These are phyloP conservation scores for Trametes cinnabarina DNA, from an alignment of 768 basidiomycete genomes.

Conservation along the genomic window DNA sequence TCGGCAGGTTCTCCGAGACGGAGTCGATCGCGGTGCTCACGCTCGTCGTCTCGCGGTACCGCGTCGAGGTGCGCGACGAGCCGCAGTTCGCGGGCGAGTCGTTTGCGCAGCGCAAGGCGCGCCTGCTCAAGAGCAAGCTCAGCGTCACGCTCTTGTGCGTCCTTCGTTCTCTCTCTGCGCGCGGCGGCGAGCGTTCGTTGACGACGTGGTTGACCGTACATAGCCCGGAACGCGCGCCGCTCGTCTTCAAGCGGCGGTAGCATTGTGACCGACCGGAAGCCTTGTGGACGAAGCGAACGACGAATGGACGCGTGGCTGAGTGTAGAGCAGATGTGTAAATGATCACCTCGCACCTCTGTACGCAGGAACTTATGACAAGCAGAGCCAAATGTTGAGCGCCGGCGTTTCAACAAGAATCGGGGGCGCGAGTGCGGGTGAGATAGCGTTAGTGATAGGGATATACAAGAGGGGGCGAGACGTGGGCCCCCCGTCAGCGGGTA, in stretches of 20 bases:
- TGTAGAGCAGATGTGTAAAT: too few species aligned
- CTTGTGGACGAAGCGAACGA: background rate
- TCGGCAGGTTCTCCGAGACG: constrained; percentile 41
- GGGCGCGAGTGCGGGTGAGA: too few species aligned
- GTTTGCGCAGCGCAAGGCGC: constrained; percentile 43
- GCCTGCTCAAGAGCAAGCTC: constrained; percentile 37
- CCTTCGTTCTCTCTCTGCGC: background rate
- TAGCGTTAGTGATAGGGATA: too few species aligned
- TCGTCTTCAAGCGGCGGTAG: constrained; percentile 34
- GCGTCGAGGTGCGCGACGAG: constrained; percentile 49
- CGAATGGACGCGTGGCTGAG: too few species aligned
- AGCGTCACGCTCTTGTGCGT: constrained; percentile 49
- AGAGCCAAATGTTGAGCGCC: too few species aligned
- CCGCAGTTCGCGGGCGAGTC: constrained; percentile 46
- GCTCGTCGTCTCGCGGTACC: constrained; percentile 45
- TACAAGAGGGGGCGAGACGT: too few species aligned
- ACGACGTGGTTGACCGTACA: background rate
- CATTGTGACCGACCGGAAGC: background rate
- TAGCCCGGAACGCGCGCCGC: constrained; percentile 34
- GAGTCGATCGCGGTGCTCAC: constrained; percentile 52
- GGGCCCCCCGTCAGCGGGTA: too few species aligned
- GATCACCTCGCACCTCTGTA: too few species aligned
- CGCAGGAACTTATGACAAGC: too few species aligned
- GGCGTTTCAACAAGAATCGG: too few species aligned
- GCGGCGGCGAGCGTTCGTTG: background rate